Base-by-base conservation (phyloP, 1,284 basidiomycete genomes). In the Hymenochaete sp. region DNA sequence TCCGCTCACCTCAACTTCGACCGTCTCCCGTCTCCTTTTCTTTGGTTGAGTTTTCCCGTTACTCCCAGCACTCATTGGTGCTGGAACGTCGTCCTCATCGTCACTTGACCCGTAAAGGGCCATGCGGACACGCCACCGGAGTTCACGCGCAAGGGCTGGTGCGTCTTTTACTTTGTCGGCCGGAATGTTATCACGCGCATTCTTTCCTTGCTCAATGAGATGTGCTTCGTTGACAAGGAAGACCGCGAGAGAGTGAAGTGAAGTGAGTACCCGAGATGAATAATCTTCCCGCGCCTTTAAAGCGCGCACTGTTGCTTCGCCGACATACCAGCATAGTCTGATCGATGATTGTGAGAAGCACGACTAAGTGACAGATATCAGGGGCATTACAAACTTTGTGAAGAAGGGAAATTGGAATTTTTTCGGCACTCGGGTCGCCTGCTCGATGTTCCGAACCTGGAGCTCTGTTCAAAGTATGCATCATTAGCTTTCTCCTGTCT, bases 331-430 rank as follows among this genome's bases (percentile, higher is more conserved):
- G 56, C 86, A 91, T 5, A 93, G 68, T 59, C 89, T 93, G 52
- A 3, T 32, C 5, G 13, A 4, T 35, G 21, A 5, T 14, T 16
- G 45, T n/a, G n/a, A n/a, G 38, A 45, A 33, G 13, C 42, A 43
- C 18, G 32, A 14, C 10, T 40, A 27, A 37, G 32, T 25, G 26
- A 41, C 11, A 14, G 21, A 65, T 72, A 44, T 57, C 14, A 38
- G 32, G 19, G 40, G 26, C 40, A 5, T 19, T 21, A 65, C 73
- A 41, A 58, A 90, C 88, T 75, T 83, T 46, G 79, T 70, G 57
- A 93, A 91, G 58, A 79, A 70, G 0, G 95, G 95, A 57, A 93
- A 98, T 32, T 92, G 75, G 62, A 97, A 97, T 60, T 93, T 93
- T 62, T 88, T 90, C 0, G 95, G 93, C 0, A 98, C 95, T 48